Evolutionary conservation across 1,139 yeast species (phyloP).

Genomic region (Candida tropicalis): DNA sequence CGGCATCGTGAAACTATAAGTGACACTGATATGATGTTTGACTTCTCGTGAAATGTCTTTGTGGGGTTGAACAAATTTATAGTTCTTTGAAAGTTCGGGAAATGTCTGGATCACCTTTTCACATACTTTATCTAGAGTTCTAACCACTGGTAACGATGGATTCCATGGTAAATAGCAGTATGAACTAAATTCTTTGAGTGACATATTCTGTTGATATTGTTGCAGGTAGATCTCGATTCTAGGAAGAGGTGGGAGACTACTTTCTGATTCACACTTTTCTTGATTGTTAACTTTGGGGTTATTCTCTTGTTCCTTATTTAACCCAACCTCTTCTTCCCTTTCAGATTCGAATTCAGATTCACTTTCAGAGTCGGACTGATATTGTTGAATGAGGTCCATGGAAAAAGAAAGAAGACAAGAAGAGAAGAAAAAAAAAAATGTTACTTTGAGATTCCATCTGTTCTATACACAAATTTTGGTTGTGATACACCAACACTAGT

Average conservation of each 20-base stretch:
- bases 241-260: constrained; percentile 10
- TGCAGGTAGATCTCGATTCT: constrained; percentile 16
- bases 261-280: neutral
- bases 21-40: constrained; percentile 13
- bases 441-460: too few species aligned
- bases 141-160: constrained; percentile 5
- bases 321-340: neutral
- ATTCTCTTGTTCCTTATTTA: neutral
- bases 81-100: constrained; percentile 12
- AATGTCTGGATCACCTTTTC: constrained; percentile 1
- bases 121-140: constrained; percentile 9
- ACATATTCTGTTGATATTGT: constrained; percentile 12
- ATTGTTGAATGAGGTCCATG: constrained; percentile 17
- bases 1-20: constrained; percentile 2
- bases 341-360: constrained; percentile 1
- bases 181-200: neutral
- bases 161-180: constrained; percentile 15
- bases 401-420: neutral
- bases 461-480: too few species aligned
- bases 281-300: neutral
- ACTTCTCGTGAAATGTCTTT: constrained; percentile 10
- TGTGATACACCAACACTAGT: too few species aligned
- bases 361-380: constrained; percentile 13
- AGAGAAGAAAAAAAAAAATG: neutral
- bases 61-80: constrained; percentile 10